Evolutionary conservation across 345 rosid species (phyloP).

Genomic region (Acer yangbiense): DNA sequence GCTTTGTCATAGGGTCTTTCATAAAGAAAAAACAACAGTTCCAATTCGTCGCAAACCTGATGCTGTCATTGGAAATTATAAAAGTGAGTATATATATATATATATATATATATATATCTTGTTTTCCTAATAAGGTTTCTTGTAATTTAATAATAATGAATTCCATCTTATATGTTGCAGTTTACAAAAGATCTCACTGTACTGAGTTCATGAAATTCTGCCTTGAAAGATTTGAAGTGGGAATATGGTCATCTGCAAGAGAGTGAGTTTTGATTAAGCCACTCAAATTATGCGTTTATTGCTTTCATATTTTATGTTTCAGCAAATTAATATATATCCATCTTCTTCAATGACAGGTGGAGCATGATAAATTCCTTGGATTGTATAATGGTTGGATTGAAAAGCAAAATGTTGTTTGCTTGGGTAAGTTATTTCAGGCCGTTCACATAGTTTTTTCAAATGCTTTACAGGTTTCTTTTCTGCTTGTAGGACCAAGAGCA

Average conservation of each 20-base stretch:
- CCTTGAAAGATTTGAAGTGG: slow-evolving; percentile 46
- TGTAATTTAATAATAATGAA: not conserved
- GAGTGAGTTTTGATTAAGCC: slow-evolving; percentile 14
- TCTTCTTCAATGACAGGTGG: slow-evolving; percentile 12
- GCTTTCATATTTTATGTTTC: not conserved
- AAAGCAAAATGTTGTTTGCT: slow-evolving; percentile 33
- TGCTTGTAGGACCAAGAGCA: slow-evolving; percentile 31
- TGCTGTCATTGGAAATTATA: slow-evolving; percentile 25
- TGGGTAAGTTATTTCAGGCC: slow-evolving; percentile 28
- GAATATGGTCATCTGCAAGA: slow-evolving; percentile 48
- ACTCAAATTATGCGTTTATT: not conserved
- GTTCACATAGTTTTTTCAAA: not conserved
- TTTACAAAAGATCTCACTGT: slow-evolving; percentile 49
- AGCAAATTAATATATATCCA: too few species aligned
- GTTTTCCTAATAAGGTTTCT: too few species aligned
- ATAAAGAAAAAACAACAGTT: slow-evolving; percentile 5
- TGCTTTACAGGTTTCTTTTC: not conserved
- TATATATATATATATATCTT: not conserved
- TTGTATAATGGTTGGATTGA: slow-evolving; percentile 19
- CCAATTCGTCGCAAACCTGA: slow-evolving; percentile 28
- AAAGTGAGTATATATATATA: not conserved
- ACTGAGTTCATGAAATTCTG: slow-evolving; percentile 43
- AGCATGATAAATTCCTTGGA: slow-evolving; percentile 23
- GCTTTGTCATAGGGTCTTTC: slow-evolving; percentile 17
- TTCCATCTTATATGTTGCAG: slow-evolving; percentile 19